Conservation (phyloP, 768 basidiomycete species). For the Gymnopilus dilepis region DNA sequence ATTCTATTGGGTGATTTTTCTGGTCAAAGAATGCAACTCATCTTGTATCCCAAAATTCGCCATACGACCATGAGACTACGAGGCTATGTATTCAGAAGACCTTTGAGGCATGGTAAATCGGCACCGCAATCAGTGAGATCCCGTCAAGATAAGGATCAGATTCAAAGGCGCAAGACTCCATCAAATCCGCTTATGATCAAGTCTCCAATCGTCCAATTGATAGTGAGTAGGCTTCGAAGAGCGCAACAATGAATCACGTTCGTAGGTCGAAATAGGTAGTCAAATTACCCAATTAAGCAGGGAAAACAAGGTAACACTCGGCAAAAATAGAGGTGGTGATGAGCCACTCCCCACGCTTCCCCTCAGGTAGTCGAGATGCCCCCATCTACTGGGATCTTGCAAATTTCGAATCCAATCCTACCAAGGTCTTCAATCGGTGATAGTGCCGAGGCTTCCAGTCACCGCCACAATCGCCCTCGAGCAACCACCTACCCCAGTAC, state of each 20-base stretch:
- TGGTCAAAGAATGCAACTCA: no score
- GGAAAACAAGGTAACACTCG: neutral
- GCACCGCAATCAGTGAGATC: no score
- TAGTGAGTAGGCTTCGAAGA: neutral
- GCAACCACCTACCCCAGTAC: constrained; percentile 33
- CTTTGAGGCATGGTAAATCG: no score
- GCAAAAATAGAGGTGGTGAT: constrained; percentile 3
- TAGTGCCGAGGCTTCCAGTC: constrained; percentile 35
- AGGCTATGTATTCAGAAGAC: no score
- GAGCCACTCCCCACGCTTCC: no score
- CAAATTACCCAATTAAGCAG: neutral
- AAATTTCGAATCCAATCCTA: constrained; percentile 28
- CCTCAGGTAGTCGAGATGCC: no score
- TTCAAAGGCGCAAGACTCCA: no score
- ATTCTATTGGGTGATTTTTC: no score
- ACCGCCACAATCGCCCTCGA: constrained; percentile 8
- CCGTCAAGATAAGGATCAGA: no score
- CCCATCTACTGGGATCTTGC: constrained; percentile 2
- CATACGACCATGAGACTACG: no score
- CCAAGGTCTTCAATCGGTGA: constrained; percentile 37
- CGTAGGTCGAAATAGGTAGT: neutral
- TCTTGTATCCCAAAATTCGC: no score
- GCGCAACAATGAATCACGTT: neutral
- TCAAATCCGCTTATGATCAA: no score
- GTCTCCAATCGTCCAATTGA: neutral